Base-by-base conservation (phyloP, 495 filamentous ascomycete genomes). In the Massariosphaeria phaeospora region DNA sequence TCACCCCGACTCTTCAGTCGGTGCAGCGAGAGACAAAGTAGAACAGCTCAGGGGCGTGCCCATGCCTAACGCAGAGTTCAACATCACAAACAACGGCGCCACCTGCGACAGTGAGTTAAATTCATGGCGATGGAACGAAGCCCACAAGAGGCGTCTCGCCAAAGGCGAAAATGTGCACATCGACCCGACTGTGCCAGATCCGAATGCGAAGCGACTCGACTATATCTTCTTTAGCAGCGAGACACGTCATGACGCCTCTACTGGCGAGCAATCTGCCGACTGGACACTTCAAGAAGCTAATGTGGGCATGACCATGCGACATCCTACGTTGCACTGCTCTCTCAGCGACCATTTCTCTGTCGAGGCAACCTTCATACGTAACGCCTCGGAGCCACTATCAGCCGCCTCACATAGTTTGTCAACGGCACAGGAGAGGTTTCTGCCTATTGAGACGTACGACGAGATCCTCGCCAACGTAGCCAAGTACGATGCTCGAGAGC, bases 281-380 rank as follows among this genome's bases (percentile, higher is more conserved):
- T 96, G 89, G 84, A 70, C 73, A 2, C 83, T 96, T 52, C 75
- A 83, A 49, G 70, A 75, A 7, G 81, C 77, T 9, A 75, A 76
- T 13, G 83, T 98, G 0, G 82, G 84, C 41, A 95, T 97, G 86
- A 86, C 82, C 46, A 76, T 84, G 61, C 75, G 86, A 3, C 93
- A 96, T 73, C 89, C 90, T 0, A 80, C 78, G 13, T 75, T 95
- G 12, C 75, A 79, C 36, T 95, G 89, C 68, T 91, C 87, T 0
- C 73, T 98, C 30, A 94, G 87, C 58, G 91, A 98, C 66, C 93
- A 98, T 67, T 97, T 95, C 68, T 86, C 87, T 26, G 81, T 96
- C 33, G 83, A 88, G 67, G 77, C 83, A 3, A 84, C 79, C 0
- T 67, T 91, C 55, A 71, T 30, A 6, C 55, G 55, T 47, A 45